phyloP scores from a whole-genome alignment of 2,329 filamentous ascomycete species.

The Penicillium sp. region DNA sequence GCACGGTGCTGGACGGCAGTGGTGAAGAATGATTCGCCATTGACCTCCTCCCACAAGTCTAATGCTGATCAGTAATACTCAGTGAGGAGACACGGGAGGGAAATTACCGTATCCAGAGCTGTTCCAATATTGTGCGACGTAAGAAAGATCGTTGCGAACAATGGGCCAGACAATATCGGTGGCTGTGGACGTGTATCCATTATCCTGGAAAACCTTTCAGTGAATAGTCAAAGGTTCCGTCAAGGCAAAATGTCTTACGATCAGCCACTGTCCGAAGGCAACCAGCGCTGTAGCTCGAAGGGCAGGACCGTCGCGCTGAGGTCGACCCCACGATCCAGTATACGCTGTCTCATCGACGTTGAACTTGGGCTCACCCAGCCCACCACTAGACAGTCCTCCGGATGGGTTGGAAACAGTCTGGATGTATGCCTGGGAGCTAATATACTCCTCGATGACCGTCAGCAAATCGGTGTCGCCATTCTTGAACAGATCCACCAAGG shows the following conservation, averaged over 20 bases:
- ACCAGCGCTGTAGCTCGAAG: constrained; percentile 75
- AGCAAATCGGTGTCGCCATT: constrained; percentile 64
- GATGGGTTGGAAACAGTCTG: constrained; percentile 73
- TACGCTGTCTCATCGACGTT: constrained; percentile 66
- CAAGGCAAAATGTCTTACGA: constrained; percentile 38
- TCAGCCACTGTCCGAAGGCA: constrained; percentile 72
- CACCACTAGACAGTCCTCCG: constrained; percentile 55
- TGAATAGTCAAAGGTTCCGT: background rate
- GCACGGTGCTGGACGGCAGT: constrained; percentile 70
- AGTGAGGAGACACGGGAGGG: background rate
- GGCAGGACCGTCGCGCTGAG: constrained; percentile 78
- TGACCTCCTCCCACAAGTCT: constrained; percentile 81
- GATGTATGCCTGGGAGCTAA: constrained; percentile 67
- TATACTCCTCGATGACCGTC: constrained; percentile 67
- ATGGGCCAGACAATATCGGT: constrained; percentile 70
- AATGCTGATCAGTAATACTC: background rate
- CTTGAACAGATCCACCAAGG: constrained; percentile 68
- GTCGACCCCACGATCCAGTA: constrained; percentile 71
- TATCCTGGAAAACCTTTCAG: constrained; percentile 39
- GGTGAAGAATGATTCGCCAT: constrained; percentile 80
- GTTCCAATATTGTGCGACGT: constrained; percentile 61
- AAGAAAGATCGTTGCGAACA: constrained; percentile 74
- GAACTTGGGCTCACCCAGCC: constrained; percentile 75
- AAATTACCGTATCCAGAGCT: constrained; percentile 60
- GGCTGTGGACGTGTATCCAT: constrained; percentile 61